Base-by-base conservation (phyloP, 768 basidiomycete genomes). In the Amanita pallidorosea region DNA sequence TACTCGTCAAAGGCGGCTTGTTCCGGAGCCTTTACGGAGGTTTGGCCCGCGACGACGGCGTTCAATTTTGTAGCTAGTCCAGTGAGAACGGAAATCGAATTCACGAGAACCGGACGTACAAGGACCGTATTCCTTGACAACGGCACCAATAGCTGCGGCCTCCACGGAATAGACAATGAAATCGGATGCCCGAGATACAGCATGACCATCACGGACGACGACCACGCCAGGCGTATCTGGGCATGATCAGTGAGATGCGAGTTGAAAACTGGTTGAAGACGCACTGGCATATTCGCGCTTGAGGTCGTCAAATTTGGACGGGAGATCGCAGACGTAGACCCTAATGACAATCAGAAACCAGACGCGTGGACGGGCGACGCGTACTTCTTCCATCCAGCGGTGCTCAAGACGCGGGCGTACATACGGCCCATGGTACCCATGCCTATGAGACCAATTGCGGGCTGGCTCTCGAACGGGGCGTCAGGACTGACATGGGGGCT, bases 371-470 rank as follows among this genome's bases (percentile, higher is more conserved):
- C 7, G 35, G 11, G 9, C 1, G 4, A 8, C 38, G 55, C 61
- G 47, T 54, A 92, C 94, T 81, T 86, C 65, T 82, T 79, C 83
- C 90, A 92, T 2, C 95, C 93, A 8, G 84, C 92, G 5, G 72
- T 70, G 9, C 82, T 77, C 22, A 99, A 71, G n/a, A 71, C 63
- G 15, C 73, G 75, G 0, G 92, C 91, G 63, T 97, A 98, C 92
- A 98, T 91, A 60, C 71, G 73, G 2, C 95, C 95, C 95, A 98
- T 98, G 45, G 88, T 88, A 0, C 94, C 94, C 93, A 97, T 96
- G 2, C 95, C 94, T 54, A 96, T 96, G 47, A 96, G 70, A 2
- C 94, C 94, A 35, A 98, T 87, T 0, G 76, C 74, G 5, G 89
- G 88, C 57, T 92, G 89, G 22, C 56, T 56, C 53, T 68, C 58